phyloP scores from a whole-genome alignment of 495 filamentous ascomycete genomes.

The Talaromyces trachyspermus region DNA sequence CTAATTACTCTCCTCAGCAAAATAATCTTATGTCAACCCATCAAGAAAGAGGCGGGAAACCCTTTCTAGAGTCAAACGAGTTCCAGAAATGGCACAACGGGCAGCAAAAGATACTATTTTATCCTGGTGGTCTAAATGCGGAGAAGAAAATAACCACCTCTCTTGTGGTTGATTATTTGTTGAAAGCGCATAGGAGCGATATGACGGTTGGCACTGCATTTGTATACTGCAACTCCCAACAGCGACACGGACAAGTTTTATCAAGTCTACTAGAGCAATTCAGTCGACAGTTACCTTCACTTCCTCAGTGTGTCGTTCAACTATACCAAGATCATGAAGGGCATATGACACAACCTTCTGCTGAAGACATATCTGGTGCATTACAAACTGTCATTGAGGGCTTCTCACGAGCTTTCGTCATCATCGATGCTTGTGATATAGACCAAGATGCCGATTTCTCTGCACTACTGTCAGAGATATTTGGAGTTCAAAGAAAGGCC shows the following conservation, averaged over 20 bases:
- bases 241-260: conserved; percentile 17
- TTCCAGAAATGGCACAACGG: conserved; percentile 29
- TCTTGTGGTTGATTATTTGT: conserved; percentile 20
- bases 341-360: conserved; percentile 19
- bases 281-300: too few species aligned
- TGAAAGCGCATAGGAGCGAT: conserved; percentile 2
- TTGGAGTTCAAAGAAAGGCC: too few species aligned
- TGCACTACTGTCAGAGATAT: too few species aligned
- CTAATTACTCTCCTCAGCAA: conserved; percentile 14
- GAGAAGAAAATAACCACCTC: conserved; percentile 30
- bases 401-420: conserved; percentile 16
- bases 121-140: conserved; percentile 29
- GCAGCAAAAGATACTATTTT: conserved; percentile 27
- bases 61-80: conserved; percentile 29
- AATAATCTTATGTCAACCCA: conserved; percentile 12
- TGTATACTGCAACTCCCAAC: conserved; percentile 34
- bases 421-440: conserved; percentile 38
- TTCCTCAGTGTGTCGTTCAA: neutral
- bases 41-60: conserved; percentile 33
- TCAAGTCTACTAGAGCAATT: conserved; percentile 30
- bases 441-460: too few species aligned
- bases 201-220: conserved; percentile 20
- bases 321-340: conserved; percentile 11
- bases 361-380: conserved; percentile 21
- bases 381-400: conserved; percentile 16